A percentile compares a stretch with the other conserved stretches of the same genome.
These are phyloP conservation scores for Wickerhamiella vanderwaltii DNA, from an alignment of 805 yeast genomes.

Conservation along the genomic window DNA sequence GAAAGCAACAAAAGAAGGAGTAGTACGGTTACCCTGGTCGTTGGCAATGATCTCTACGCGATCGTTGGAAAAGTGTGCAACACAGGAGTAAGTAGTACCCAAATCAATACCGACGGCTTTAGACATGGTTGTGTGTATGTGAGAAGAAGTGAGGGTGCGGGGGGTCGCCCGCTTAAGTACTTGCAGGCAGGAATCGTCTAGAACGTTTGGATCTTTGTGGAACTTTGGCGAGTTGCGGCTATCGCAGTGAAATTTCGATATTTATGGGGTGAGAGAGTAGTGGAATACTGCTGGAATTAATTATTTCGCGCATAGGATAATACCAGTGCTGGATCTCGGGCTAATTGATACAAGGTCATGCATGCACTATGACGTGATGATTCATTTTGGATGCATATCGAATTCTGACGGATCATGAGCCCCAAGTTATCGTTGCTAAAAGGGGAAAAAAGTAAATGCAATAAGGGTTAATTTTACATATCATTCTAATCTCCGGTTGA, in stretches of 20 bases:
- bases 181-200: conserved; percentile 7
- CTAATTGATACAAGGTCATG: too few species aligned
- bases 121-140: conserved; percentile 11
- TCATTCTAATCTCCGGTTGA: too few species aligned
- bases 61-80: conserved; percentile 73
- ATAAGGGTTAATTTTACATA: too few species aligned
- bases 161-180: conserved; percentile 8
- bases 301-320: too few species aligned
- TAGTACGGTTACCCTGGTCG: conserved; percentile 97
- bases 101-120: conserved; percentile 15
- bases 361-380: too few species aligned
- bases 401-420: too few species aligned
- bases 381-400: too few species aligned
- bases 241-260: not conserved
- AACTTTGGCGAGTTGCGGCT: conserved; percentile 1
- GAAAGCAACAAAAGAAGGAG: conserved; percentile 93
- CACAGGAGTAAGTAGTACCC: conserved; percentile 95
- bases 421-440: too few species aligned
- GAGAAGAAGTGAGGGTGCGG: not conserved
- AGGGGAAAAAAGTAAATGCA: too few species aligned
- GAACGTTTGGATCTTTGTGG: conserved; percentile 9
- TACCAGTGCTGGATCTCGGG: too few species aligned
- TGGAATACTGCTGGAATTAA: too few species aligned
- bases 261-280: too few species aligned
- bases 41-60: conserved; percentile 95